phyloP scores from a whole-genome alignment of 495 filamentous ascomycete species.

The Lasiosphaeria ovina region DNA sequence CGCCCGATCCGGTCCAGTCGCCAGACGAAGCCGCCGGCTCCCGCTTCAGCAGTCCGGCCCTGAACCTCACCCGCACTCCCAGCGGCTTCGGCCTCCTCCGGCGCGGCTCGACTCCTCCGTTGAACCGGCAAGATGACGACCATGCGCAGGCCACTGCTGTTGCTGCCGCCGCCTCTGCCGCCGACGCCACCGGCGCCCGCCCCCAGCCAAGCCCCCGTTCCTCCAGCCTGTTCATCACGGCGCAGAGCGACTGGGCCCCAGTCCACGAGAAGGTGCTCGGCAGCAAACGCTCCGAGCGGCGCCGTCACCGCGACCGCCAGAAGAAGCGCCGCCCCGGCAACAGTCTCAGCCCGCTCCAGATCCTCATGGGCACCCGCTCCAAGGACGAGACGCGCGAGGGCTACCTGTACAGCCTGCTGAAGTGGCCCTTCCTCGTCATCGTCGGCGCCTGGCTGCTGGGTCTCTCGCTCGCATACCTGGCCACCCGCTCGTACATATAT shows the following conservation, averaged over 20 bases:
- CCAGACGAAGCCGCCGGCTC: constrained; percentile 38
- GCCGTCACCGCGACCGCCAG: constrained; percentile 21
- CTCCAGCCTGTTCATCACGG: constrained; percentile 58
- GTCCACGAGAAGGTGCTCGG: constrained; percentile 65
- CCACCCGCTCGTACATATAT: constrained; percentile 85
- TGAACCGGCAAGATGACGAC: constrained; percentile 8
- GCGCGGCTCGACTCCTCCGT: background rate
- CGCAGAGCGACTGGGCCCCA: constrained; percentile 83
- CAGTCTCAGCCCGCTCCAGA: constrained; percentile 12
- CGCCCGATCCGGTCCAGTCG: constrained; percentile 47
- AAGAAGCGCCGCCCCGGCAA: constrained; percentile 28
- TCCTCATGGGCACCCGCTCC: constrained; percentile 48
- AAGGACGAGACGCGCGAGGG: constrained; percentile 94
- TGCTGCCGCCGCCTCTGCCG: constrained; percentile 19
- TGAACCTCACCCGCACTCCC: constrained; percentile 10
- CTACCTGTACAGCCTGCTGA: constrained; percentile 79
- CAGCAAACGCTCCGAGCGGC: constrained; percentile 12
- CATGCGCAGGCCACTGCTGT: constrained; percentile 17
- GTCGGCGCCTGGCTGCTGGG: constrained; percentile 78
- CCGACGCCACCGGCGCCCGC: constrained; percentile 11
- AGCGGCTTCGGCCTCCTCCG: constrained; percentile 23
- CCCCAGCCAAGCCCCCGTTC: background rate
- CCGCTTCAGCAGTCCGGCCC: constrained; percentile 26
- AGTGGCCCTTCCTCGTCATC: constrained; percentile 83
- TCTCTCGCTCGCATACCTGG: constrained; percentile 64